These are phyloP conservation scores for peach (Prunus persica) DNA, from an alignment of 306 rosid species.

Conservation along the genomic window DNA sequence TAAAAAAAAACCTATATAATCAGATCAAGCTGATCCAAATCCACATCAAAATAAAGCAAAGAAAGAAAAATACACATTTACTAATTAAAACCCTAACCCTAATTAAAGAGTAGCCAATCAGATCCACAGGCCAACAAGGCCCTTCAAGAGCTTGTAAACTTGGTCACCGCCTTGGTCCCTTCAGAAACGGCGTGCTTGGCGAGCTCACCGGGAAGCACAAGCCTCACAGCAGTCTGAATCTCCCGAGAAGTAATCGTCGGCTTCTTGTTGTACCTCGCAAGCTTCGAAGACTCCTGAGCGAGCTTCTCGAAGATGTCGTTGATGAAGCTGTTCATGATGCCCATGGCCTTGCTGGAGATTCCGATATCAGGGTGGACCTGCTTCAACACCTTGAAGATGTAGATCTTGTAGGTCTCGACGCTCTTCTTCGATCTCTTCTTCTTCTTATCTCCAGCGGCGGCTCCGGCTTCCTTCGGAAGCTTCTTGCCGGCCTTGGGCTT, in stretches of 20 bases:
- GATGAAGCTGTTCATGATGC: conserved; percentile 72
- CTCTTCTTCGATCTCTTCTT: conserved; percentile 70
- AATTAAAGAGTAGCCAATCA: background rate
- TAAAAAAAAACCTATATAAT: too few relatives aligned
- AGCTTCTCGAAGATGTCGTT: conserved; percentile 78
- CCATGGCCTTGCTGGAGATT: conserved; percentile 75
- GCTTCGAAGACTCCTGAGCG: conserved; percentile 62
- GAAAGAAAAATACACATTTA: too few relatives aligned
- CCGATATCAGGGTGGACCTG: conserved; percentile 81
- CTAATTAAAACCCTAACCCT: conserved; percentile 9
- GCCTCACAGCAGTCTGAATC: conserved; percentile 75
- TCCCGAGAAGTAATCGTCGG: conserved; percentile 74
- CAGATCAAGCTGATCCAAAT: too few relatives aligned
- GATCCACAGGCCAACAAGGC: background rate
- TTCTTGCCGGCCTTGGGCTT: conserved; percentile 80
- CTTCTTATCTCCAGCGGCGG: conserved; percentile 59
- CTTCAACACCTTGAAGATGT: conserved; percentile 71
- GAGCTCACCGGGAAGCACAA: conserved; percentile 66
- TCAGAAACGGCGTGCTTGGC: conserved; percentile 76
- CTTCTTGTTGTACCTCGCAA: conserved; percentile 74
- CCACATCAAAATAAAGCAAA: background rate
- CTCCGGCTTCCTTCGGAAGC: conserved; percentile 61
- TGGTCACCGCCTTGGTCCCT: conserved; percentile 76
- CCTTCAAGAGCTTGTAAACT: conserved; percentile 50
- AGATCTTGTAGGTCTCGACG: conserved; percentile 69